A percentile compares a stretch with the other conserved stretches of the same genome.
phyloP scores from a whole-genome alignment of 108 stramenopile genomes.

The Cylindrotheca fusiformis region DNA sequence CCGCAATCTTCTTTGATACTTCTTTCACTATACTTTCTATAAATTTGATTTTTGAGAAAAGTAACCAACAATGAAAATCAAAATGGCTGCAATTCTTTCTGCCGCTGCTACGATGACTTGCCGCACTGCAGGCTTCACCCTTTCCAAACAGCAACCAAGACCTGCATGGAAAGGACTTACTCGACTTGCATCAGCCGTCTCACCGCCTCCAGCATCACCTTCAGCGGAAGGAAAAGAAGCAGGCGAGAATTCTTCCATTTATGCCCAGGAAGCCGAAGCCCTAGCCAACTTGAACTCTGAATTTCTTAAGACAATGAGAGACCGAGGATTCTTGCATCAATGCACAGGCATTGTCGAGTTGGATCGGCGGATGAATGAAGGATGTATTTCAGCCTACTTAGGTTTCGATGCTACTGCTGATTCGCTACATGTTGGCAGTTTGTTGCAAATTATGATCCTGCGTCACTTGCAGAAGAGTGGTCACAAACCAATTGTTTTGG shows the following conservation, averaged over 20 bases:
- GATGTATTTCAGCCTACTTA: constrained; percentile 75
- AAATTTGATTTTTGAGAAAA: too few species aligned
- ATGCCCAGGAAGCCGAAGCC: constrained; percentile 46
- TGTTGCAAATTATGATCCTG: constrained; percentile 97
- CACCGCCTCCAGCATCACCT: background rate
- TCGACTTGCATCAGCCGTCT: background rate
- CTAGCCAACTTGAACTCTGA: constrained; percentile 59
- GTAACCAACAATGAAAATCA: too few species aligned
- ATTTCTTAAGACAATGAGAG: constrained; percentile 77
- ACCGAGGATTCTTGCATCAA: constrained; percentile 86
- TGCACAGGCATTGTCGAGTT: constrained; percentile 78
- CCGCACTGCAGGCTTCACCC: too few species aligned
- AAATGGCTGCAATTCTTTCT: too few species aligned
- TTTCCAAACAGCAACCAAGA: background rate
- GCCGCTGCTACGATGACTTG: too few species aligned
- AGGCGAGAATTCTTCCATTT: constrained; percentile 41
- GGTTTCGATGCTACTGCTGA: constrained; percentile 99
- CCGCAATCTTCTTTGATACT: too few species aligned
- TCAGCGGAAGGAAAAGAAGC: constrained; percentile 10
- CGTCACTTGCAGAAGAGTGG: constrained; percentile 89
- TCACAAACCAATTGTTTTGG: constrained; percentile 87
- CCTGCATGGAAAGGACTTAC: background rate
- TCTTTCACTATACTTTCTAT: too few species aligned
- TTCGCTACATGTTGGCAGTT: constrained; percentile 95
- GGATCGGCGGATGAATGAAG: constrained; percentile 43